Percentiles rank a stretch among this genome's conserved stretches.
These are phyloP conservation scores for Populus hybrid DNA, from an alignment of 441 rosid genomes.

Conservation along the genomic window DNA sequence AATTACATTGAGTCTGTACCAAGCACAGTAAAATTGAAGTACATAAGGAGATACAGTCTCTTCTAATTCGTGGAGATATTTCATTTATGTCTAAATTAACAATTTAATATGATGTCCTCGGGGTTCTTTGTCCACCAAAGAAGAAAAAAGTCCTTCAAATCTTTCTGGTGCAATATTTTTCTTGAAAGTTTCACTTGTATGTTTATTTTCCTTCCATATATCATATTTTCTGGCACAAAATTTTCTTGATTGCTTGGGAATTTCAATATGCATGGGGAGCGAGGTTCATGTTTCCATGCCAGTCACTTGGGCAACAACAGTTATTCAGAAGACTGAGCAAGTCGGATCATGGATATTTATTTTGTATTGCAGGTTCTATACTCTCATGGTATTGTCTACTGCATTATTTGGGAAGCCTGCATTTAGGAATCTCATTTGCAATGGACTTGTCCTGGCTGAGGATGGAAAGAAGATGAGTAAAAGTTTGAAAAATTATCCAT, in stretches of 20 bases:
- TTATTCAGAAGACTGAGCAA: not conserved
- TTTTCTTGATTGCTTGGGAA: not conserved
- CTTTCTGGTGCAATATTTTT: not conserved
- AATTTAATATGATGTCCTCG: not conserved
- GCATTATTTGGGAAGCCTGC: conserved; percentile 95
- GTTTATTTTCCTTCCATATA: not conserved
- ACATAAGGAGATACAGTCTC: not conserved
- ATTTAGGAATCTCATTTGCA: conserved; percentile 90
- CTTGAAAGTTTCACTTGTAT: not conserved
- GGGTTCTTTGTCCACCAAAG: not conserved
- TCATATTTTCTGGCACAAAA: not conserved
- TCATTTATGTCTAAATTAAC: not conserved
- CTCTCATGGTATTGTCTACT: conserved; percentile 97
- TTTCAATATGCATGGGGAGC: not conserved
- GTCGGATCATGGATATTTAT: conserved; percentile 8
- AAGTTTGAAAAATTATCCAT: conserved; percentile 82
- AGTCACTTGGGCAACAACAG: not conserved
- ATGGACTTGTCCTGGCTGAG: conserved; percentile 95
- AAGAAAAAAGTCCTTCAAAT: not conserved
- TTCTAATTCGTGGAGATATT: not conserved
- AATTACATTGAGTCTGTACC: not conserved
- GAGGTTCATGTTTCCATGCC: not conserved
- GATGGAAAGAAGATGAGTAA: conserved; percentile 99
- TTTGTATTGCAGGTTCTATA: conserved; percentile 74
- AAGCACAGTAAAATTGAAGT: not conserved